phyloP scores from a whole-genome alignment of 2,329 filamentous ascomycete species.

The Exophiala sideris region DNA sequence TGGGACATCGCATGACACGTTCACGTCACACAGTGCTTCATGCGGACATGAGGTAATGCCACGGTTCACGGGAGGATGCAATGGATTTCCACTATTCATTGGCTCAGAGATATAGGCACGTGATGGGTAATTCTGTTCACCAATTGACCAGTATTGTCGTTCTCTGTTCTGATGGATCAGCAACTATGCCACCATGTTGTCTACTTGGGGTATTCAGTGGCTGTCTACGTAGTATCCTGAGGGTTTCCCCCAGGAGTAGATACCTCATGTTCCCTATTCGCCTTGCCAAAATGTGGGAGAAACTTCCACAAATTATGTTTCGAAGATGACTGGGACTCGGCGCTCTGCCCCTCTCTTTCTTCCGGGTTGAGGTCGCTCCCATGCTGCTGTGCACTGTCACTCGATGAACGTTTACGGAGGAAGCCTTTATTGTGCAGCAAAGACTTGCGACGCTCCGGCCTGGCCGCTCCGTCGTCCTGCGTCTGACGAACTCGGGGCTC shows the following conservation, averaged over 20 bases:
- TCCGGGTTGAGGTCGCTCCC: background rate
- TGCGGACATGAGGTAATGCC: too few relatives aligned
- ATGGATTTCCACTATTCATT: too few relatives aligned
- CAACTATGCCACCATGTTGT: background rate
- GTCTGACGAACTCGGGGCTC: background rate
- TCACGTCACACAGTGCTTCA: too few relatives aligned
- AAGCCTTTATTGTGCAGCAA: background rate
- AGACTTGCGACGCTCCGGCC: background rate
- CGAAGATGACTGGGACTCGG: slow-evolving; percentile 1
- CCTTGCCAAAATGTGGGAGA: background rate
- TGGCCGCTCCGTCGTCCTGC: background rate
- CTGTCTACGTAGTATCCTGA: background rate
- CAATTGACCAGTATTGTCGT: too few relatives aligned
- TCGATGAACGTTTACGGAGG: slow-evolving; percentile 3
- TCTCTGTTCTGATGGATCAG: too few relatives aligned
- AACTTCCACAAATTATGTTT: background rate
- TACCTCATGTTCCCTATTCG: background rate
- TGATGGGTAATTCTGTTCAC: too few relatives aligned
- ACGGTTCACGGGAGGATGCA: too few relatives aligned
- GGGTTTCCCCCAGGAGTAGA: background rate
- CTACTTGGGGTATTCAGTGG: background rate
- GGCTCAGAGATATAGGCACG: too few relatives aligned
- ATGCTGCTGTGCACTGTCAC: background rate
- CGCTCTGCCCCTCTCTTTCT: background rate
- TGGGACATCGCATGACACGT: background rate